Conservation (phyloP, 371 early-diverging fungal species). For the Umbelopsis sp. region DNA sequence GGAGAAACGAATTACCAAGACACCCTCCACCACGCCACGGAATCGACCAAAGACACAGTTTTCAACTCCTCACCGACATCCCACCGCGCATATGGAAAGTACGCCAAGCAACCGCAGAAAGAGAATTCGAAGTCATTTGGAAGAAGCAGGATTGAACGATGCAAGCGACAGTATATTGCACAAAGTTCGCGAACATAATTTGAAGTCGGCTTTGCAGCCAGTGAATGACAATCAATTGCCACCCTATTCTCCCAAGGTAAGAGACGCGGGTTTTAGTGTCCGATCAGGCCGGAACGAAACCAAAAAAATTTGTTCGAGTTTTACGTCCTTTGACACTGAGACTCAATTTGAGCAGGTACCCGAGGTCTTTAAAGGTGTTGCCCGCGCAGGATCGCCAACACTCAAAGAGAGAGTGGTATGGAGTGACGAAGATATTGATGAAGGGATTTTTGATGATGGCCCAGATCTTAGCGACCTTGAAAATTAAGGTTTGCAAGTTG, state of each 20-base stretch:
- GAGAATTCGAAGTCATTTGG: conserved; percentile 5
- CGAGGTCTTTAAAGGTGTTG: conserved; percentile 13
- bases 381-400: conserved; percentile 12
- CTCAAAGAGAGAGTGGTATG: conserved; percentile 15
- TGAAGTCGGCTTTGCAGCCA: neutral
- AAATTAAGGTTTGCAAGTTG: neutral
- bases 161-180: conserved; percentile 2
- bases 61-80: conserved; percentile 5
- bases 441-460: conserved; percentile 54
- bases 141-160: conserved; percentile 8
- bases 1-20: conserved; percentile 3
- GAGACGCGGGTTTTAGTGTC: neutral
- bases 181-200: conserved; percentile 10
- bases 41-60: neutral
- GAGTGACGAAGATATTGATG: conserved; percentile 41
- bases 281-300: no score
- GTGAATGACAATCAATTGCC: conserved; percentile 2
- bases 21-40: conserved; percentile 8
- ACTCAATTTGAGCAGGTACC: conserved; percentile 1
- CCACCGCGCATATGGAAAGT: neutral
- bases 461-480: conserved; percentile 49
- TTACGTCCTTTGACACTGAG: neutral
- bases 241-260: neutral
- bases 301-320: no score
- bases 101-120: conserved; percentile 14